These are phyloP conservation scores for Fusarium xyrophilum DNA, from an alignment of 2,329 filamentous ascomycete genomes.

Conservation along the genomic window DNA sequence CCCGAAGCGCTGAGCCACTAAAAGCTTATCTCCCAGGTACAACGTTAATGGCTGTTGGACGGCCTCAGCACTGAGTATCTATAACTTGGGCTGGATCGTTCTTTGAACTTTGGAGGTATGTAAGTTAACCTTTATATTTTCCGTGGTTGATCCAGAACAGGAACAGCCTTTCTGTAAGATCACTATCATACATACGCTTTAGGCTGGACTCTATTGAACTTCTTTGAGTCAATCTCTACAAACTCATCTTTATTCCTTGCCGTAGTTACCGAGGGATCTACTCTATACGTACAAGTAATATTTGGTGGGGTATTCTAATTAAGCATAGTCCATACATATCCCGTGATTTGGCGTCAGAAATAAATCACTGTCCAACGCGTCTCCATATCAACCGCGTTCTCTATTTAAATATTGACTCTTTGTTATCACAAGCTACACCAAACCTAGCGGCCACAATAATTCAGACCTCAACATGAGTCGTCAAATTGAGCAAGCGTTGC, in stretches of 20 bases:
- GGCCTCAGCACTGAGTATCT: neutral
- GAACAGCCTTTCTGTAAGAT: neutral
- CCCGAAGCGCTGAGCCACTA: slow-evolving; percentile 20
- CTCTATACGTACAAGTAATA: neutral
- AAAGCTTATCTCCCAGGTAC: slow-evolving; percentile 24
- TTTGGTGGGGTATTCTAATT: slow-evolving; percentile 12
- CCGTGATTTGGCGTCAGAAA: slow-evolving; percentile 31
- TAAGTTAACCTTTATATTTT: neutral
- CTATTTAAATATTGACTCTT: neutral
- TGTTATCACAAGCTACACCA: neutral
- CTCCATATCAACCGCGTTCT: slow-evolving; percentile 11
- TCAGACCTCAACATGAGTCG: slow-evolving; percentile 66
- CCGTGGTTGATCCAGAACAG: neutral
- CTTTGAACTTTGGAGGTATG: slow-evolving; percentile 4
- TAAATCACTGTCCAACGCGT: slow-evolving; percentile 16
- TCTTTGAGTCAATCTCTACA: neutral
- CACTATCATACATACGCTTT: neutral
- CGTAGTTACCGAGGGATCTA: slow-evolving; percentile 17
- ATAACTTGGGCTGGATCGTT: neutral
- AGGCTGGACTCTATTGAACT: neutral
- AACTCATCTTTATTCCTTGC: slow-evolving; percentile 10
- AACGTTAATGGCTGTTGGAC: neutral
- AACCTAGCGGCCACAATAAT: neutral
- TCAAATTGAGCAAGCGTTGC: slow-evolving; percentile 74
- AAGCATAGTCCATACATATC: neutral